A percentile compares a stretch with the other conserved stretches of the same genome.
Evolutionary conservation across 192 early-diverging fungal genomes (phyloP).

Genomic region (Gigaspora rosea): DNA sequence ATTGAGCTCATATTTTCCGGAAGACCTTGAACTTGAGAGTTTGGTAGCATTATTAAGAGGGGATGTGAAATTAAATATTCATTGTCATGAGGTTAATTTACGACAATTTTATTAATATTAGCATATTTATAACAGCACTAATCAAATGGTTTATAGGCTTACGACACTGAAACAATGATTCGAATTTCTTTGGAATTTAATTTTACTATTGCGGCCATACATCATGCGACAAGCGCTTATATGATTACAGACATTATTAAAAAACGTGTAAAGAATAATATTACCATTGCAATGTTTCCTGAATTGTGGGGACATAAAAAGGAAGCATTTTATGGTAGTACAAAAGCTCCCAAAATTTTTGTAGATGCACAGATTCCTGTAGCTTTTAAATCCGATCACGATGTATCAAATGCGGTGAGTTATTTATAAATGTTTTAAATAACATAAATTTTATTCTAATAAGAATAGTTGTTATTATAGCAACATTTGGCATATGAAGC

Average conservation of each 20-base stretch:
- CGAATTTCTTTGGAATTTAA: constrained; percentile 71
- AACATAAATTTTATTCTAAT: no score
- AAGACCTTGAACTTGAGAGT: constrained; percentile 60
- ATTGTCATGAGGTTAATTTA: constrained; percentile 60
- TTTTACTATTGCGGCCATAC: constrained; percentile 73
- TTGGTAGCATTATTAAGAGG: constrained; percentile 71
- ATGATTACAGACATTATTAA: constrained; percentile 63
- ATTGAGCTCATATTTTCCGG: constrained; percentile 57
- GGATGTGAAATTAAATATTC: constrained; percentile 68
- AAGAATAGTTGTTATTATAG: not conserved
- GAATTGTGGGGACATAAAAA: constrained; percentile 73
- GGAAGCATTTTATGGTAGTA: constrained; percentile 70
- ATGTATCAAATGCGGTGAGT: constrained; percentile 63
- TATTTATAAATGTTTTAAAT: no score
- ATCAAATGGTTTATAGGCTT: constrained; percentile 31
- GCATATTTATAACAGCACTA: not conserved
- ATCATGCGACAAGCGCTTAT: constrained; percentile 80
- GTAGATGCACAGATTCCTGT: constrained; percentile 70
- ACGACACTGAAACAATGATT: constrained; percentile 75
- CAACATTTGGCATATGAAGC: constrained; percentile 79
- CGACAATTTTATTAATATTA: not conserved
- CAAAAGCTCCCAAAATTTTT: constrained; percentile 60
- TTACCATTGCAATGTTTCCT: constrained; percentile 72
- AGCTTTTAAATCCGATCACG: constrained; percentile 78
- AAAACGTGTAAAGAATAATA: constrained; percentile 53